These are phyloP conservation scores for Phytopythium boreale DNA, from an alignment of 352 stramenopile genomes.

Conservation along the genomic window DNA sequence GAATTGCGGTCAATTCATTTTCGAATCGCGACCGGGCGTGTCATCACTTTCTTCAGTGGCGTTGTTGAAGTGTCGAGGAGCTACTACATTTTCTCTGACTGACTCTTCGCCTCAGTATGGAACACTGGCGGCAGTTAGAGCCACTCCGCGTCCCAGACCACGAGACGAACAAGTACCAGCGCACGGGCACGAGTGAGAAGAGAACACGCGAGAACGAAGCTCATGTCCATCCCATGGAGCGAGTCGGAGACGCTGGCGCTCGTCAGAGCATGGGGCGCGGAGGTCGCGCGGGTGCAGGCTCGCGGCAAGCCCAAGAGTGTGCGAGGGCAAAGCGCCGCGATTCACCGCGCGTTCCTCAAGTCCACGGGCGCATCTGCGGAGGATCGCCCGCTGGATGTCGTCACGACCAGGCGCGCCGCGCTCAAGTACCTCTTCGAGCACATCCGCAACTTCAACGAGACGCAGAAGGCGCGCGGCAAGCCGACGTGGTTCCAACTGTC, in stretches of 20 bases:
- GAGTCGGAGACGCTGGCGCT: slow-evolving; percentile 3
- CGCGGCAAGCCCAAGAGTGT: neutral
- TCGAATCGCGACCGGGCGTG: neutral
- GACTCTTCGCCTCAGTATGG: neutral
- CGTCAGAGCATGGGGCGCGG: neutral
- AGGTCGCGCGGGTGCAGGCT: neutral
- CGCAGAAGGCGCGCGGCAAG: neutral
- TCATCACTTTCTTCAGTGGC: neutral
- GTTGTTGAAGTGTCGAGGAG: neutral
- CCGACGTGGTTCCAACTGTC: slow-evolving; percentile 1
- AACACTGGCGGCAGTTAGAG: neutral
- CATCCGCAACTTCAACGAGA: neutral
- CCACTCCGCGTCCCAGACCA: neutral
- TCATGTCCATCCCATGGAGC: neutral
- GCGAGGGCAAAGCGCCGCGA: neutral
- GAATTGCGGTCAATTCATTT: neutral
- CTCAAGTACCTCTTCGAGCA: neutral
- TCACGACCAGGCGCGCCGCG: neutral
- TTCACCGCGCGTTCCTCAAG: neutral
- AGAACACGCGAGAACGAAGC: neutral
- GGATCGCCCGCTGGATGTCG: neutral
- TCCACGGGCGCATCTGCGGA: neutral
- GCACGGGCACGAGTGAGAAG: neutral
- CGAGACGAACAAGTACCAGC: neutral
- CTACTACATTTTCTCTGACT: neutral